Conservation (phyloP, 331 rosid species). For the Prunus yedoensis region DNA sequence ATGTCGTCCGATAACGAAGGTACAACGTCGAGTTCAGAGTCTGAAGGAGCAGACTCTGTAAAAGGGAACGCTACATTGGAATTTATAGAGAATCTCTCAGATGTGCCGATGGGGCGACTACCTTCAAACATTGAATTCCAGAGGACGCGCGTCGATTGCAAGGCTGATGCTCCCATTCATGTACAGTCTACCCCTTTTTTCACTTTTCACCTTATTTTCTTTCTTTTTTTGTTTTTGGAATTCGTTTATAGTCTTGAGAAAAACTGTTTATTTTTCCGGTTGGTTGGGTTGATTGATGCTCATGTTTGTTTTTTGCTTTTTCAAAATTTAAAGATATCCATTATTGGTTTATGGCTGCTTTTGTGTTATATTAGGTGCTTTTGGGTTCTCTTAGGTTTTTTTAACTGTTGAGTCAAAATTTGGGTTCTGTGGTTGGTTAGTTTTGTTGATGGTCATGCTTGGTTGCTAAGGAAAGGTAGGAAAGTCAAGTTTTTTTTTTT, state of each 20-base stretch:
- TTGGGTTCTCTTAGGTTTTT: not conserved
- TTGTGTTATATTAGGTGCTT: not conserved
- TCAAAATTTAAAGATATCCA: not conserved
- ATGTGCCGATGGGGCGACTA: slow-evolving; percentile 62
- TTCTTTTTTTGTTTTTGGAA: not conserved
- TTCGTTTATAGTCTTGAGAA: not conserved
- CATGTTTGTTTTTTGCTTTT: not conserved
- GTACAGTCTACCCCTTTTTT: slow-evolving; percentile 29
- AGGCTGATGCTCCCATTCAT: slow-evolving; percentile 74
- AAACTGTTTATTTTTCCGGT: not conserved
- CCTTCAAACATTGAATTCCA: slow-evolving; percentile 63
- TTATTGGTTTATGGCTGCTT: not conserved
- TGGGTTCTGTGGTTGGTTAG: not conserved
- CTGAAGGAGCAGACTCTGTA: slow-evolving; percentile 34
- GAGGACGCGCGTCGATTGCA: slow-evolving; percentile 77
- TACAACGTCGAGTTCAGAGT: slow-evolving; percentile 27
- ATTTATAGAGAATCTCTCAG: slow-evolving; percentile 55
- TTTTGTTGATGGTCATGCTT: not conserved
- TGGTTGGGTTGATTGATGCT: not conserved
- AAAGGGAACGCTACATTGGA: slow-evolving; percentile 21
- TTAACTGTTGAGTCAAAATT: no score
- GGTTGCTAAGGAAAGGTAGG: not conserved
- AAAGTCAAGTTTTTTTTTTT: not conserved
- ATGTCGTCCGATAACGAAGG: slow-evolving; percentile 23
- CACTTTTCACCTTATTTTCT: not conserved